Evolutionary conservation across 2,329 filamentous ascomycete species (phyloP), one percentile per base, ranked within the genome.

Genomic region (Aureobasidium sp.): DNA sequence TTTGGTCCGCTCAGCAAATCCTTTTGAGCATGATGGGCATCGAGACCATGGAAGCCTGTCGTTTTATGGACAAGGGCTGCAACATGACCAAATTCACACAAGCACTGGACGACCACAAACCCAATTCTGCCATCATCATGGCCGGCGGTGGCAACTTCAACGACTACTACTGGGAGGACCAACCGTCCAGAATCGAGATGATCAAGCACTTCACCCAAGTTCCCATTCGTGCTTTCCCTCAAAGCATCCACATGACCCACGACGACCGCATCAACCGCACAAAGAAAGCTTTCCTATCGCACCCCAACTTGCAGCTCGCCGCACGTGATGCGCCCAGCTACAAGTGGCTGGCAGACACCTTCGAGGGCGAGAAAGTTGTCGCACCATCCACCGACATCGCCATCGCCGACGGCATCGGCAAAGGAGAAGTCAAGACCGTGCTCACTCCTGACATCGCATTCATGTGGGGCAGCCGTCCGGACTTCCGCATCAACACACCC

Each of bases 131-230:
- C 31, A 61, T 50, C 27, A 31, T 57, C 42, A 46, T 57, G 57
- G 57, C 57, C 19, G 57, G 57, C 15, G 57, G 57, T 25, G 57
- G 57, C 57, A 59, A 59, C 45, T 59, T 59, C 57, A 59, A 59
- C 57, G 57, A 59, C 57, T 59, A 59, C 25, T 59, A 59, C n/a
- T 59, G 57, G 57, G 57, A 59, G 37, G 57, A 59, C 7, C 57
- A 59, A 43, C 57, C 57, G 1, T 59, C 57, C 7, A 40, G 57
- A 43, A 49, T 59, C 6, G 33, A 21, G 13, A 59, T 59, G 57
- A 50, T 59, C 57, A 40, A 59, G 23, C 43, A 49, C 45, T 59
- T 59, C 45, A 49, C 57, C 13, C 38, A 59, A 7, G 31, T 40
- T 1, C 57, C 57, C 8, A 50, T 59, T 17, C 57, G 57, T 8